Conservation (phyloP, 768 basidiomycete species). For the Omphalotus guepiniiformis region DNA sequence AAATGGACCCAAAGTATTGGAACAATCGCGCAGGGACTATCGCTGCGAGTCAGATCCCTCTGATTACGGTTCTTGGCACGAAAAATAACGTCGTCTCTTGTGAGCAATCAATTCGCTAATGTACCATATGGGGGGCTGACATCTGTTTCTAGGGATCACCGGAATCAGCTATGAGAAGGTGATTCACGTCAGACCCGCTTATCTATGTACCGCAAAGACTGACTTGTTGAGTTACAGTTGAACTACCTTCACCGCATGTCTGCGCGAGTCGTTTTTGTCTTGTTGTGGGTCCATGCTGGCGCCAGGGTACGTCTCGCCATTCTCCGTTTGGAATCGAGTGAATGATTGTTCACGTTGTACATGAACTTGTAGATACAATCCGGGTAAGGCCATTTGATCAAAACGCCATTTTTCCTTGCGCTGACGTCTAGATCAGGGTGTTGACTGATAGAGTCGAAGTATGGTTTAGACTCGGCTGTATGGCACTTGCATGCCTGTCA, state of each 20-base stretch:
- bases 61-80: constrained; percentile 42
- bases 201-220: neutral
- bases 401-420: neutral
- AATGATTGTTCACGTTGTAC: no score
- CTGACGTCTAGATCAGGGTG: neutral
- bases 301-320: constrained; percentile 19
- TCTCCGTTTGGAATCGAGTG: no score
- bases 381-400: neutral
- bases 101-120: constrained; percentile 9
- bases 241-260: constrained; percentile 31
- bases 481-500: constrained; percentile 23
- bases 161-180: constrained; percentile 28
- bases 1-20: constrained; percentile 19
- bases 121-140: neutral
- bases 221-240: constrained; percentile 19
- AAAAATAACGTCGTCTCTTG: constrained; percentile 46
- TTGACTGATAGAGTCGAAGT: neutral
- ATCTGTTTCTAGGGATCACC: constrained; percentile 27
- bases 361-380: neutral
- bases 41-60: constrained; percentile 34
- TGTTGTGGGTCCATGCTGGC: constrained; percentile 35
- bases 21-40: constrained; percentile 24
- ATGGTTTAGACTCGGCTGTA: constrained; percentile 3
- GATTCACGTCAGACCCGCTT: neutral
- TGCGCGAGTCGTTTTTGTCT: constrained; percentile 32